Percentiles rank a stretch among this genome's conserved stretches.
These are phyloP conservation scores for Paraphoma chrysanthemicola DNA, from an alignment of 2,329 filamentous ascomycete species.

Conservation along the genomic window DNA sequence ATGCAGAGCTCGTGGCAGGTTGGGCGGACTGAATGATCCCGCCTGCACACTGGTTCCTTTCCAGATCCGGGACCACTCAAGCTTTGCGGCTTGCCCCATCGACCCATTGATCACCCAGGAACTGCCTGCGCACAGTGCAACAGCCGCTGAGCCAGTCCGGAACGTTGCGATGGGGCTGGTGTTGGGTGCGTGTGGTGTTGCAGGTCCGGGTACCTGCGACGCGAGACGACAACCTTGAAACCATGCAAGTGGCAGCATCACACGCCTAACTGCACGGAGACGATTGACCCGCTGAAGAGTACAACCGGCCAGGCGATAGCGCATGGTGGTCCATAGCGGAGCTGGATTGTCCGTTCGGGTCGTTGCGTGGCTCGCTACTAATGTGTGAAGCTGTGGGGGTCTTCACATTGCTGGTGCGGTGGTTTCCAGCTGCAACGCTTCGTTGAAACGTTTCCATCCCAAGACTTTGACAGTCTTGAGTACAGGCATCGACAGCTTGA, in stretches of 20 bases:
- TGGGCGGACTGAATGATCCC: conserved; percentile 39
- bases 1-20: conserved; percentile 38
- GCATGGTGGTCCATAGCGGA: conserved; percentile 41
- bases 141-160: conserved; percentile 35
- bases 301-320: conserved; percentile 18
- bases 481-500: not conserved
- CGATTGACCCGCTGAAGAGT: conserved; percentile 33
- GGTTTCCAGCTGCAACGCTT: conserved; percentile 15
- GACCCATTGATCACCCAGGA: conserved; percentile 38
- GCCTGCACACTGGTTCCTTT: conserved; percentile 39
- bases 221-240: conserved; percentile 43
- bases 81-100: conserved; percentile 39
- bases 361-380: conserved; percentile 27
- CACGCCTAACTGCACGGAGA: conserved; percentile 37
- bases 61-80: conserved; percentile 39
- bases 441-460: conserved; percentile 32
- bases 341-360: conserved; percentile 31
- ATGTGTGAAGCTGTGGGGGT: conserved; percentile 23
- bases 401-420: conserved; percentile 15
- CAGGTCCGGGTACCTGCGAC: conserved; percentile 48
- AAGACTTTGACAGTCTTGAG: conserved; percentile 12
- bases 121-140: conserved; percentile 30
- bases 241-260: conserved; percentile 39
- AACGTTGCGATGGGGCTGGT: conserved; percentile 30
- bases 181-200: conserved; percentile 44